These are phyloP conservation scores for Ophiosphaerella korrae DNA, from an alignment of 2,329 filamentous ascomycete species.

Conservation along the genomic window DNA sequence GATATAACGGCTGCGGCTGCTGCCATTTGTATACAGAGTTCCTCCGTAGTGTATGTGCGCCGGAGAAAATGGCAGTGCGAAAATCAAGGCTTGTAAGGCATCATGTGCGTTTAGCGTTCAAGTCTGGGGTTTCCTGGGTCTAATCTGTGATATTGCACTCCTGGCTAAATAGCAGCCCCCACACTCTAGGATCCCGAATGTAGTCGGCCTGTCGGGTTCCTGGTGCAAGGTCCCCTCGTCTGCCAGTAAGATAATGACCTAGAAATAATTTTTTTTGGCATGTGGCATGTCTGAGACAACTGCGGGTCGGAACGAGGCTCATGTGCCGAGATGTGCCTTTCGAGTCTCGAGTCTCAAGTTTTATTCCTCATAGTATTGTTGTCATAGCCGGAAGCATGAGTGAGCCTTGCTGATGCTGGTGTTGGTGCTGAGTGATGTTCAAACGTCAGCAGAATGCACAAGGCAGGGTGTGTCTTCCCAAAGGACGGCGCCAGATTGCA, in stretches of 20 bases:
- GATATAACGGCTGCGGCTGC: background rate
- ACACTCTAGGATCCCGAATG: background rate
- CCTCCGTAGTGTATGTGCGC: background rate
- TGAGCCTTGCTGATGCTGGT: background rate
- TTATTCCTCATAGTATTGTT: background rate
- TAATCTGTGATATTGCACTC: constrained; percentile 11
- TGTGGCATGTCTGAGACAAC: constrained; percentile 3
- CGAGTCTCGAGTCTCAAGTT: no score
- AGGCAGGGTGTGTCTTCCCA: no score
- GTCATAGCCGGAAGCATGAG: background rate
- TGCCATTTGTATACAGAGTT: background rate
- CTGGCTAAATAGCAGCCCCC: constrained; percentile 8
- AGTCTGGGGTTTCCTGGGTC: constrained; percentile 3
- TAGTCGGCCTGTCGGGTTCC: background rate
- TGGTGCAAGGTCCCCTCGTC: background rate
- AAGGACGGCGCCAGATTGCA: no score
- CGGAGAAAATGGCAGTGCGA: background rate
- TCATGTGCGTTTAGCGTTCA: constrained; percentile 1
- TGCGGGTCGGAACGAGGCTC: constrained; percentile 12
- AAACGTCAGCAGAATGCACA: no score
- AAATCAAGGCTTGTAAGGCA: background rate
- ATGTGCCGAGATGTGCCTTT: background rate
- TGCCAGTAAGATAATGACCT: background rate
- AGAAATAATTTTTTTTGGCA: constrained; percentile 5
- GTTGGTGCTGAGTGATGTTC: background rate